These are phyloP conservation scores for Corylus heterophylla DNA, from an alignment of 306 rosid species.

Conservation along the genomic window DNA sequence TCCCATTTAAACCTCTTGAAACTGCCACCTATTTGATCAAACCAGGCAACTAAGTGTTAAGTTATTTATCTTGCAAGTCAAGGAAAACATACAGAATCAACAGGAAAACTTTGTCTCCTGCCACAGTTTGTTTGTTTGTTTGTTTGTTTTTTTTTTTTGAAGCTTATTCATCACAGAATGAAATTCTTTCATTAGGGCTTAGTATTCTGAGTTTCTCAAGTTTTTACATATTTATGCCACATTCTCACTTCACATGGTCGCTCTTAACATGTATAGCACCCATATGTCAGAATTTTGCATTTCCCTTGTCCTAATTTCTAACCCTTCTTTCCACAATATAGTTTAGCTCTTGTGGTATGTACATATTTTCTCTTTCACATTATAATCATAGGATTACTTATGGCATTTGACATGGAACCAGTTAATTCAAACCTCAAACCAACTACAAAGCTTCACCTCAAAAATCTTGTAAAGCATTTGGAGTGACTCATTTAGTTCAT, in stretches of 20 bases:
- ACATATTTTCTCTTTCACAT: neutral
- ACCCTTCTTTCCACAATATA: neutral
- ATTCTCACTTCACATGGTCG: neutral
- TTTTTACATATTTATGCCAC: neutral
- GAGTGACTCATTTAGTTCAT: neutral
- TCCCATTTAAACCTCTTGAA: slow-evolving; percentile 89
- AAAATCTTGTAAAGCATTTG: slow-evolving; percentile 1
- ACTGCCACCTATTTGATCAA: slow-evolving; percentile 61
- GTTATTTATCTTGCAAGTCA: slow-evolving; percentile 6
- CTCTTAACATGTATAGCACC: neutral
- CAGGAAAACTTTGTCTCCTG: neutral
- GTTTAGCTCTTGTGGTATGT: neutral
- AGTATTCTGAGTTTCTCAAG: neutral
- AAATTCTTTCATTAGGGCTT: neutral
- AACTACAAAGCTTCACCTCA: neutral
- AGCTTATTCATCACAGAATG: neutral
- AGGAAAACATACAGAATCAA: neutral
- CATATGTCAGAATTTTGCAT: neutral
- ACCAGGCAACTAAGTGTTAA: slow-evolving; percentile 8
- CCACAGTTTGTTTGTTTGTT: neutral
- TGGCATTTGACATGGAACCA: neutral
- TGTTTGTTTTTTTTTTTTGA: too few relatives aligned
- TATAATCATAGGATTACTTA: neutral
- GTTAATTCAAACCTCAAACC: neutral
- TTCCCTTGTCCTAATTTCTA: neutral